phyloP scores from a whole-genome alignment of 257 asterid genomes.

The Osmanthus fragrans region DNA sequence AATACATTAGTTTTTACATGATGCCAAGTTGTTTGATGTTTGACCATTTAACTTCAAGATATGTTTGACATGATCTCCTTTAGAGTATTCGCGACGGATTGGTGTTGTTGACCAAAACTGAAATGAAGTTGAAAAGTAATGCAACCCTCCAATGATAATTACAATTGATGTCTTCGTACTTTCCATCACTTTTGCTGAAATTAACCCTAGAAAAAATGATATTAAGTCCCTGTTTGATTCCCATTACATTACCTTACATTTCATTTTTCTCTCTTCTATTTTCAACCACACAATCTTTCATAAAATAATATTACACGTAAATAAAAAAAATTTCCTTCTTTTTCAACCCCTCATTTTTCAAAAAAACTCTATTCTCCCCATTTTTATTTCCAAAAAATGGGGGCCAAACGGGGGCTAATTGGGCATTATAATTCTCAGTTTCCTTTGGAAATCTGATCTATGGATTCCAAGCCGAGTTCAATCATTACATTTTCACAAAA shows the following conservation, averaged over 20 bases:
- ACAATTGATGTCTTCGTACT: not conserved
- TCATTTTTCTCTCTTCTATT: too few relatives aligned
- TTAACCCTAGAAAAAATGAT: not conserved
- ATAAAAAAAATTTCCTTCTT: too few relatives aligned
- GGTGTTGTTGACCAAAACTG: conserved; percentile 6
- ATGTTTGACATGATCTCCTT: not conserved
- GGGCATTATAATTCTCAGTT: not conserved
- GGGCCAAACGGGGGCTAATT: too few relatives aligned
- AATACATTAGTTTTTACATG: not conserved
- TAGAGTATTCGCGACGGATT: not conserved
- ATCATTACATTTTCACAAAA: not conserved
- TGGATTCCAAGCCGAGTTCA: not conserved
- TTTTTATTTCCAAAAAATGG: too few relatives aligned
- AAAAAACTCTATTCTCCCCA: too few relatives aligned
- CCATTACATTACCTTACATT: too few relatives aligned
- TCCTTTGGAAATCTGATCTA: not conserved
- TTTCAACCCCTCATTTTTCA: too few relatives aligned
- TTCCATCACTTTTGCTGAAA: not conserved
- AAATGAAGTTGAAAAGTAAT: not conserved
- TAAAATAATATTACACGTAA: too few relatives aligned
- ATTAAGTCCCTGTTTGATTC: too few relatives aligned
- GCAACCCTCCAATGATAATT: conserved; percentile 7
- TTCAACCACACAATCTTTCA: too few relatives aligned
- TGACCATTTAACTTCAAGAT: not conserved
- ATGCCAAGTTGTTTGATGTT: not conserved